Evolutionary conservation across 352 stramenopile species (phyloP), one percentile per base, ranked within the genome.

Genomic region (Hyaloperonospora arabidopsidis): DNA sequence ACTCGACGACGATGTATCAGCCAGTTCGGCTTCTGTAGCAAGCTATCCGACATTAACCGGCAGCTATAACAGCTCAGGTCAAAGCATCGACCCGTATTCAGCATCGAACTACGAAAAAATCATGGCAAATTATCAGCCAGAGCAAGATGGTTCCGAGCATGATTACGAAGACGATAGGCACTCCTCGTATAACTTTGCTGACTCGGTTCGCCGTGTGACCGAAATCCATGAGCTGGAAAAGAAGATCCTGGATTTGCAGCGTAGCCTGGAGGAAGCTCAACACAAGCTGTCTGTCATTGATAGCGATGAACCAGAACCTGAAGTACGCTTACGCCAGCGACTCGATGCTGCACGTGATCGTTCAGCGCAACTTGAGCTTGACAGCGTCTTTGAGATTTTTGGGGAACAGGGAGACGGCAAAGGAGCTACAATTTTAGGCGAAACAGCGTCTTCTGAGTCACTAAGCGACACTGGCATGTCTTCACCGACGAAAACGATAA

Each of bases 161-260:
- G 63, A 76, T 52, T 56, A 73, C 1, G 59, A 73, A 0, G 60
- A 70, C 36, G 46, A 72, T 12, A 52, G 56, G 11, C 38, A 29
- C n/a, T 54, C 17, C 1, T 45, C 52, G 1, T 49, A 64, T 28
- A 65, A 63, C 0, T 67, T 72, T 53, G 38, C 55, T 1, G 45
- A 50, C 23, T 67, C 65, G 10, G 57, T 68, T 12, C 61, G 65
- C 4, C 58, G 63, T 12, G 52, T 57, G 1, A 61, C 65, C 6
- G 63, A 81, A 47, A 81, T 84, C 45, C 54, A 67, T 39, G 59
- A 70, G 32, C 58, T 89, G 25, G 74, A 87, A 38, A 72, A 79
- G 48, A 84, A 89, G 38, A 84, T 89, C 19, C 56, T 66, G 7
- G 76, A 80, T 29, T 35, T 89, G 18, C 70, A 86, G 56, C 74